A percentile compares a stretch with the other conserved stretches of the same genome.
Conservation (phyloP, 345 rosid genomes). For the Atalantia buxifolia region DNA sequence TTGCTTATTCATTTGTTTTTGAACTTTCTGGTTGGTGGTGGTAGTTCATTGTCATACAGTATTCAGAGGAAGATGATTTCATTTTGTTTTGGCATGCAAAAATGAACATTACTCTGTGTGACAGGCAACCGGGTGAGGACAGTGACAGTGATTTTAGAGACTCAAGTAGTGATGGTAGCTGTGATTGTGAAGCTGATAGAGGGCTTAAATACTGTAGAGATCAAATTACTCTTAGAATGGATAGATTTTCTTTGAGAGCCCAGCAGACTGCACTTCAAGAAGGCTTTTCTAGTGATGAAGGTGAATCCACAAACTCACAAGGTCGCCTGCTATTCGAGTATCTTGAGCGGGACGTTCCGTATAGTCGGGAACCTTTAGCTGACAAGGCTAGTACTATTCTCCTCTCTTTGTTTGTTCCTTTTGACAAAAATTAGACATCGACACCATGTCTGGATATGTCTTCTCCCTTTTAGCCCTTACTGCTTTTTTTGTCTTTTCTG, state of each 20-base stretch:
- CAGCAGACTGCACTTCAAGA: conserved; percentile 33
- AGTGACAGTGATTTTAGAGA: conserved; percentile 75
- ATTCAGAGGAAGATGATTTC: neutral
- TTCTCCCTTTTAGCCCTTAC: neutral
- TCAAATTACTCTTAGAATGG: conserved; percentile 33
- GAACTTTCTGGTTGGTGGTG: neutral
- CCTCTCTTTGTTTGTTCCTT: neutral
- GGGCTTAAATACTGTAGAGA: conserved; percentile 29
- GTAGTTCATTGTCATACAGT: neutral
- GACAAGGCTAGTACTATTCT: conserved; percentile 62
- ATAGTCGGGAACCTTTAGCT: conserved; percentile 84
- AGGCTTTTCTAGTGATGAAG: conserved; percentile 72
- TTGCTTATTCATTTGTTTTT: neutral
- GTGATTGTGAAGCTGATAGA: conserved; percentile 64
- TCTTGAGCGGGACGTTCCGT: conserved; percentile 74
- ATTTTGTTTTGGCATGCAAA: conserved; percentile 2
- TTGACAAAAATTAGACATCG: neutral
- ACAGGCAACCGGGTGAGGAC: conserved; percentile 54
- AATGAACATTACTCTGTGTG: conserved; percentile 6
- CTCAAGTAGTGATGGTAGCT: conserved; percentile 74
- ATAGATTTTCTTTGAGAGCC: conserved; percentile 48
- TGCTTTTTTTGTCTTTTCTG: neutral
- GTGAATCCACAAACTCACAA: conserved; percentile 50
- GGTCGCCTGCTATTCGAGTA: conserved; percentile 65
- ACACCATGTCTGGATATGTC: neutral